Conservation (phyloP, 345 rosid genomes). For the Citrus sp. region DNA sequence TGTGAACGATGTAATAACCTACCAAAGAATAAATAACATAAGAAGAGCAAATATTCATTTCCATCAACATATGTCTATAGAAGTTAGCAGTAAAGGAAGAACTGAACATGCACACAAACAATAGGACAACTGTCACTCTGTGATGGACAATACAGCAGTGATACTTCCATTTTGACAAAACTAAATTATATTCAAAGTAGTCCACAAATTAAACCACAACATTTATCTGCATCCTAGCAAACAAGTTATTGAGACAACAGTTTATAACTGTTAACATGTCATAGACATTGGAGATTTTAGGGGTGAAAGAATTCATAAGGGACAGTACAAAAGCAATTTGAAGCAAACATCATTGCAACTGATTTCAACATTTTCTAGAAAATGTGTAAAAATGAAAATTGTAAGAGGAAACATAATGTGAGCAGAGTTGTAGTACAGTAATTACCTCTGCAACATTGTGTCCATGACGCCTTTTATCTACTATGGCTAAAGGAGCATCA, state of each 20-base stretch:
- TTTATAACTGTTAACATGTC: background rate
- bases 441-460: constrained; percentile 98
- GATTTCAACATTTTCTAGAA: background rate
- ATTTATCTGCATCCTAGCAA: background rate
- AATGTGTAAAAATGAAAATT: background rate
- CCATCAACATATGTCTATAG: background rate
- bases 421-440: constrained; percentile 7
- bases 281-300: background rate
- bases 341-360: background rate
- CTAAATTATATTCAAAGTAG: background rate
- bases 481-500: constrained; percentile 96
- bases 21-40: background rate
- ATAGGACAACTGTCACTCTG: background rate
- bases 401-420: background rate
- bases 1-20: background rate
- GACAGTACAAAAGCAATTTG: background rate
- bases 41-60: background rate
- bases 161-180: background rate
- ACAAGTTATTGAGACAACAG: background rate
- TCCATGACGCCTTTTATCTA: constrained; percentile 95
- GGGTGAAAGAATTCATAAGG: background rate
- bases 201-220: background rate
- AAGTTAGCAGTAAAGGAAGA: background rate
- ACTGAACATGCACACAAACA: background rate
- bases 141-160: background rate